Conservation (phyloP, 2,329 filamentous ascomycete genomes). For the Talaromyces sp. region DNA sequence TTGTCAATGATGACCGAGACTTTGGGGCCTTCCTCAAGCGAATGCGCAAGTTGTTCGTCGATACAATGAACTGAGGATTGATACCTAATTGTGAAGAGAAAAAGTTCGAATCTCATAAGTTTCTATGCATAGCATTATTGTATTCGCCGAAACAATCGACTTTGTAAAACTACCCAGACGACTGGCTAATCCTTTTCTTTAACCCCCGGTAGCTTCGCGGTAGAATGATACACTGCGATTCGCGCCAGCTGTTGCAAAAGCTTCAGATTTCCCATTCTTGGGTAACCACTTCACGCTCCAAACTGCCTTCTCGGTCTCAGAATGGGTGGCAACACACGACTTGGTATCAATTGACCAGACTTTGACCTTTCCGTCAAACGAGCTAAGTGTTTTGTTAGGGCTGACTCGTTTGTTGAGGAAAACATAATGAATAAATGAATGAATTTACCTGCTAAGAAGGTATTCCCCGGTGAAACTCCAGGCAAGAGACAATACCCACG, state of each 20-base stretch:
- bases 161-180: not conserved
- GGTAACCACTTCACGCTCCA: slow-evolving; percentile 87
- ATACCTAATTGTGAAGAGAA: no score
- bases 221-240: slow-evolving; percentile 79
- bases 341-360: slow-evolving; percentile 89
- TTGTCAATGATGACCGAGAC: slow-evolving; percentile 63
- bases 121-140: slow-evolving; percentile 16
- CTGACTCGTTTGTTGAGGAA: not conserved
- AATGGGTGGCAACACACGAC: slow-evolving; percentile 88
- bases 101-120: slow-evolving; percentile 10
- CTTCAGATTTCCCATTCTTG: slow-evolving; percentile 61
- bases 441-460: slow-evolving; percentile 70
- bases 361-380: slow-evolving; percentile 91
- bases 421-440: not conserved
- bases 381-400: slow-evolving; percentile 45
- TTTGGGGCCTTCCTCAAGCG: slow-evolving; percentile 63
- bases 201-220: slow-evolving; percentile 75
- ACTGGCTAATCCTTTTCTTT: slow-evolving; percentile 22
- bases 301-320: slow-evolving; percentile 80
- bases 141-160: slow-evolving; percentile 18
- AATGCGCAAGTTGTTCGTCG: slow-evolving; percentile 64
- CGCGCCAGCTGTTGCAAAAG: slow-evolving; percentile 80
- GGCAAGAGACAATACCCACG: slow-evolving; percentile 88
- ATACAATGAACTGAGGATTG: slow-evolving; percentile 51
- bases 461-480: slow-evolving; percentile 95